These are phyloP conservation scores for Stephanodiscus minutulus DNA, from an alignment of 108 stramenopile species.

Conservation along the genomic window DNA sequence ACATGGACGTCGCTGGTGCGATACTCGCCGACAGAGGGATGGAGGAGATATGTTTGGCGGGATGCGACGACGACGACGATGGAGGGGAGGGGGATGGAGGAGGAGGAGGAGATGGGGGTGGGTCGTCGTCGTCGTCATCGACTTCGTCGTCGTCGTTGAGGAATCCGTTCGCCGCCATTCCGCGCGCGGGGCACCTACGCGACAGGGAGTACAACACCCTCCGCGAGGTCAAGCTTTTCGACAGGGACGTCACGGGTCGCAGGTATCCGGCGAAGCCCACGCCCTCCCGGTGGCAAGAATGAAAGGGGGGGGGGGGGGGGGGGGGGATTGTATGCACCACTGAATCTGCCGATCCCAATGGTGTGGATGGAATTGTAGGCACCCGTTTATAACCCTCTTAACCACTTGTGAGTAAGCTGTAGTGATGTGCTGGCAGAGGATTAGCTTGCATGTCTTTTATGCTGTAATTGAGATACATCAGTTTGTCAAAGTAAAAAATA, in stretches of 20 bases:
- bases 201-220: constrained; percentile 9
- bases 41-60: constrained; percentile 25
- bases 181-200: neutral
- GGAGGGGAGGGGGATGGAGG: neutral
- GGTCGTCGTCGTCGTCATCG: neutral
- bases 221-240: neutral
- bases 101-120: neutral
- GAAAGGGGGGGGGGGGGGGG: neutral
- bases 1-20: constrained; percentile 89
- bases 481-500: too few species aligned
- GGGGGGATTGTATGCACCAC: too few species aligned
- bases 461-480: too few species aligned
- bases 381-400: too few species aligned
- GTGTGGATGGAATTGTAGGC: too few species aligned
- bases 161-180: neutral
- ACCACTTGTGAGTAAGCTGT: too few species aligned
- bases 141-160: neutral
- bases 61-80: neutral
- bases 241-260: neutral
- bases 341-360: too few species aligned
- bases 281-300: constrained; percentile 5
- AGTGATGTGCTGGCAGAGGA: too few species aligned
- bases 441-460: too few species aligned
- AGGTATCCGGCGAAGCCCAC: constrained; percentile 4
- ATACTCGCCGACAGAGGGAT: constrained; percentile 71